phyloP scores from a whole-genome alignment of 768 basidiomycete genomes.

The Hericium rajendrae region DNA sequence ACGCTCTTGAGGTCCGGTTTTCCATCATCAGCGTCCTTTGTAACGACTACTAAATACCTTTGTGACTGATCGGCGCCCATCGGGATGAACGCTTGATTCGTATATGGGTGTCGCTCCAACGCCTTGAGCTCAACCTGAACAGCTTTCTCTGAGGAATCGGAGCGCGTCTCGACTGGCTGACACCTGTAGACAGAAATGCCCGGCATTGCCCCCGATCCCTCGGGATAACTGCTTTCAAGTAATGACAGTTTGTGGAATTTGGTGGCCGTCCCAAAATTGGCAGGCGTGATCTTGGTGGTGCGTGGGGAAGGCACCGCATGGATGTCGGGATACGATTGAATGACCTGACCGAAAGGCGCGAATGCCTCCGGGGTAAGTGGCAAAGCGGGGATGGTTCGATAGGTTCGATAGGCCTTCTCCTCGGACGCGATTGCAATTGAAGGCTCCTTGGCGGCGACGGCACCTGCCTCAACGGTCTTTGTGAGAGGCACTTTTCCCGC shows the following conservation, averaged over 20 bases:
- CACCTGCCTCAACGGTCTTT: not conserved
- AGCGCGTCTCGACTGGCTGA: constrained; percentile 36
- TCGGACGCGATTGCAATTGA: no score
- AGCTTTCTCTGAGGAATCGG: constrained; percentile 31
- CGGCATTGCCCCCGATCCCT: constrained; percentile 41
- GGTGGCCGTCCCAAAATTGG: constrained; percentile 82
- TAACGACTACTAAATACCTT: constrained; percentile 79
- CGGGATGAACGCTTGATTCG: constrained; percentile 90
- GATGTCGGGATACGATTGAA: constrained; percentile 75
- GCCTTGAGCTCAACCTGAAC: constrained; percentile 57
- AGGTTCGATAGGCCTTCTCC: not conserved
- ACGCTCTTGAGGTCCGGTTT: constrained; percentile 66
- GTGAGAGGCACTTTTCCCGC: constrained; percentile 8
- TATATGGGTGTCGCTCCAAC: constrained; percentile 85
- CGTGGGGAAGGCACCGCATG: constrained; percentile 41
- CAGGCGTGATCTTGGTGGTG: constrained; percentile 62
- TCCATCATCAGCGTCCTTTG: constrained; percentile 67
- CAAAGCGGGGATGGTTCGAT: constrained; percentile 38
- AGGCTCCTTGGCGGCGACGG: not conserved
- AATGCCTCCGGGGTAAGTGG: constrained; percentile 83
- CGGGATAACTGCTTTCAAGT: constrained; percentile 58
- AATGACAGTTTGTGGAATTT: constrained; percentile 90
- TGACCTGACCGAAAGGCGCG: constrained; percentile 79
- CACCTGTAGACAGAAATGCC: constrained; percentile 84
- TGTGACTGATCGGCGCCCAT: constrained; percentile 62